These are phyloP conservation scores for Eucalyptus pauciflora DNA, from an alignment of 345 rosid genomes.

Conservation along the genomic window DNA sequence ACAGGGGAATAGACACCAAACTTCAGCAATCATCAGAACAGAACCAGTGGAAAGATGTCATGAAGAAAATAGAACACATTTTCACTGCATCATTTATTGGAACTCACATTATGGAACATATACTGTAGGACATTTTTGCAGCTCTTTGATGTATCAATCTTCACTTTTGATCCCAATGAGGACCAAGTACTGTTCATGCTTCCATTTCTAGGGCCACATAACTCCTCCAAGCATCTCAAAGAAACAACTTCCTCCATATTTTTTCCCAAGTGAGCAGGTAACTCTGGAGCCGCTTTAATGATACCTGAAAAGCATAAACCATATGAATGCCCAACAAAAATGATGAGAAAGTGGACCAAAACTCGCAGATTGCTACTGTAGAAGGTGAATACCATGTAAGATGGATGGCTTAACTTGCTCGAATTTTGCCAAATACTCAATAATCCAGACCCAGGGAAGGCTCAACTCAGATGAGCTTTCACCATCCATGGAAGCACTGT, in stretches of 20 bases:
- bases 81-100: not conserved
- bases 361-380: not conserved
- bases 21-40: not conserved
- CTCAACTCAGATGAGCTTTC: not conserved
- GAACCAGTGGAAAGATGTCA: not conserved
- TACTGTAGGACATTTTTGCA: slow-evolving; percentile 32
- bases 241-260: slow-evolving; percentile 38
- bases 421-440: slow-evolving; percentile 37
- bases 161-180: slow-evolving; percentile 1
- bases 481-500: not conserved
- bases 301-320: slow-evolving; percentile 12
- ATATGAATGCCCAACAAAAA: not conserved
- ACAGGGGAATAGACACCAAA: not conserved
- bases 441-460: slow-evolving; percentile 42
- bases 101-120: slow-evolving; percentile 25
- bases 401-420: slow-evolving; percentile 14
- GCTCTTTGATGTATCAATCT: slow-evolving; percentile 18
- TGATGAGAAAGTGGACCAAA: not conserved
- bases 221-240: slow-evolving; percentile 50
- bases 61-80: not conserved
- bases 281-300: slow-evolving; percentile 29
- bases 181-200: not conserved
- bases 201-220: slow-evolving; percentile 8
- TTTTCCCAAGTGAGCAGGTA: slow-evolving; percentile 6
- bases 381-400: slow-evolving; percentile 21